Percentiles rank a stretch among this genome's conserved stretches.
Evolutionary conservation across 2,329 filamentous ascomycete genomes (phyloP).

Genomic region (Colletotrichum sublineola): DNA sequence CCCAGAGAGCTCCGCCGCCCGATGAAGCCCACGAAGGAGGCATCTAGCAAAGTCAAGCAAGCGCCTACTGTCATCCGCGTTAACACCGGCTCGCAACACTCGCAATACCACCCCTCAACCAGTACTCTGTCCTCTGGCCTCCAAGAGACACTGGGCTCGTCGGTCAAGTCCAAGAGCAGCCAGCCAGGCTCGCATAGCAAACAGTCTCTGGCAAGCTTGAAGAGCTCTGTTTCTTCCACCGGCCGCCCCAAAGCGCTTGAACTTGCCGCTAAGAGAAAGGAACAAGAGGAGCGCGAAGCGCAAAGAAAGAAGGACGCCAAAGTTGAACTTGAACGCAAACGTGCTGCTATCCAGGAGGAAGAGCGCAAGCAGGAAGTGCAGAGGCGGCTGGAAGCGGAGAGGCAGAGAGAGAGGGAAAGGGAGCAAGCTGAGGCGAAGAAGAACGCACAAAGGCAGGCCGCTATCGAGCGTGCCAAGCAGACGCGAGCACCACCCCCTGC

Average conservation of each 20-base stretch:
- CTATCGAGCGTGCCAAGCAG: conserved; percentile 75
- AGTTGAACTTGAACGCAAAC: conserved; percentile 83
- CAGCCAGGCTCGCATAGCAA: conserved; percentile 74
- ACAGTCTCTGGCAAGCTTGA: conserved; percentile 70
- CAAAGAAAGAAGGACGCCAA: conserved; percentile 86
- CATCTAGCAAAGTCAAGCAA: conserved; percentile 70
- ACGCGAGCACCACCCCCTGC: conserved; percentile 73
- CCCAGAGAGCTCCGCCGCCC: conserved; percentile 70
- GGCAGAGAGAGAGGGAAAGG: conserved; percentile 71
- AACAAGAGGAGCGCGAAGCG: conserved; percentile 84
- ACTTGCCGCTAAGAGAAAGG: conserved; percentile 83
- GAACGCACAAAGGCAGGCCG: conserved; percentile 72
- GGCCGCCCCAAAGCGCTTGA: conserved; percentile 79
- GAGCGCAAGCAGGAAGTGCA: conserved; percentile 71
- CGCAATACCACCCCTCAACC: conserved; percentile 71
- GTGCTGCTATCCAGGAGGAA: conserved; percentile 75
- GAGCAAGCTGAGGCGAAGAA: conserved; percentile 77
- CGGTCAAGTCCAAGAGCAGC: conserved; percentile 74
- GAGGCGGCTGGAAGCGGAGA: conserved; percentile 72
- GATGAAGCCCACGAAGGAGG: conserved; percentile 72
- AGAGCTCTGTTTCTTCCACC: conserved; percentile 73
- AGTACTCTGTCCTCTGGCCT: conserved; percentile 69
- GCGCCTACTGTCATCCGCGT: conserved; percentile 80
- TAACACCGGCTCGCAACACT: conserved; percentile 74
- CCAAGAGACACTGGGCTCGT: conserved; percentile 66